These are phyloP conservation scores for Astrephomene gubernaculifera DNA, from an alignment of 139 green algal genomes.

Conservation along the genomic window DNA sequence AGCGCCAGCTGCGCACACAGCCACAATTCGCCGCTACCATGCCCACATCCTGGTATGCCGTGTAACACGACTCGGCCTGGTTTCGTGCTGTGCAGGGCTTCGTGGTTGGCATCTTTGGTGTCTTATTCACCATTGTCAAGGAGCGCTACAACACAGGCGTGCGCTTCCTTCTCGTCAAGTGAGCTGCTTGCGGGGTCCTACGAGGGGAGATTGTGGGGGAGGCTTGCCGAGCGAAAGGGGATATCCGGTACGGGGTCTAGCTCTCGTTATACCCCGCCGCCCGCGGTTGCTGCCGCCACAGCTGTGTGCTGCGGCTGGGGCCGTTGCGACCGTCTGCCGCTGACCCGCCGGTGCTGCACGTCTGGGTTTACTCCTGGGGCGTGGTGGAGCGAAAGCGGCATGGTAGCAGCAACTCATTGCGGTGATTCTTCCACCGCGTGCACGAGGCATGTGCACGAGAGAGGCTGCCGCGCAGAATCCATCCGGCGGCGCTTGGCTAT, in stretches of 20 bases:
- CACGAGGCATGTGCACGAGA: no score
- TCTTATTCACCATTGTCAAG: conserved; percentile 43
- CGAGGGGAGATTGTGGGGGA: no score
- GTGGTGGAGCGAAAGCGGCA: no score
- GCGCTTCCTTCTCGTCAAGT: conserved; percentile 17
- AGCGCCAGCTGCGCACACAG: no score
- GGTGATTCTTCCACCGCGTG: no score
- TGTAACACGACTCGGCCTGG: neutral
- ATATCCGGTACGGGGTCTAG: no score
- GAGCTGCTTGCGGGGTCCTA: no score
- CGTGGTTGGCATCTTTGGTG: conserved; percentile 8
- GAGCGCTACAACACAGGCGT: conserved; percentile 33
- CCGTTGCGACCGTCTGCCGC: neutral
- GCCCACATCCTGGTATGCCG: neutral
- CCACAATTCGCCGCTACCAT: no score
- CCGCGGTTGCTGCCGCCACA: neutral
- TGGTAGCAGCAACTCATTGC: no score
- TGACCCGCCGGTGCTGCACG: neutral
- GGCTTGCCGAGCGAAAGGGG: neutral
- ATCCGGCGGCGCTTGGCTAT: no score
- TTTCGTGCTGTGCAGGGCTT: neutral
- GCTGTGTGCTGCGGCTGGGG: neutral
- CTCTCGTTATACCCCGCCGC: neutral
- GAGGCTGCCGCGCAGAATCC: no score
- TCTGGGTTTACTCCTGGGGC: neutral